Base-by-base conservation (phyloP, 2,329 filamentous ascomycete genomes). In the Fusarium nodosum region DNA sequence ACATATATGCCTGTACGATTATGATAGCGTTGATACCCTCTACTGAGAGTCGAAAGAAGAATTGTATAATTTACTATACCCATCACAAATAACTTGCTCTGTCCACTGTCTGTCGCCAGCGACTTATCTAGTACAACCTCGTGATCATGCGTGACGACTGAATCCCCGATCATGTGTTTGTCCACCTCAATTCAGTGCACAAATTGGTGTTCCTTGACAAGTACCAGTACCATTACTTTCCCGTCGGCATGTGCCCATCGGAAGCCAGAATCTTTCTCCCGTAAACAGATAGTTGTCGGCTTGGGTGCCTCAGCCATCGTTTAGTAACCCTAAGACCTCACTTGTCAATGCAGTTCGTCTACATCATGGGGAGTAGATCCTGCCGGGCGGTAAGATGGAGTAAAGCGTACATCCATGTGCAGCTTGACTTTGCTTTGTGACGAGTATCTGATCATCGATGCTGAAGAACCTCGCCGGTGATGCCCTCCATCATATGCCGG, bases 311-410 rank as follows among this genome's bases (percentile, higher is more conserved):
- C 18, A n/a, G 24, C 34, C 33, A 28, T 15, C 12, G 11, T 15
- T 28, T n/a, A 13, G 15, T 38, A 8, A 7, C 12, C 15, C 9
- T 9, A 26, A 28, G 13, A 13, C 34, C 18, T 28, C 48, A 20
- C 18, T n/a, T 50, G 22, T 75, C 65, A 79, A 58, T 78, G 77
- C 44, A 81, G 64, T 65, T 82, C 80, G 41, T 81, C 79, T 22
- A 74, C 59, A 20, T 79, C 77, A 61, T 76, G 68, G 8, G 72
- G 68, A 15, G 63, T 62, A 18, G 68, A 42, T 2, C 69, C 65
- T n/a, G 48, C 22, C 15, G 76, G 77, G 12, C 72, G 75, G 54
- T 72, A 75, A 20, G 68, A 65, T 5, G 65, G 56, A 4, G 68
- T 74, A 16, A 78, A 67, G 11, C 77, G 76, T 48, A 73, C 69